Conservation (phyloP, 2,329 filamentous ascomycete genomes). For the Shiraia sp. region DNA sequence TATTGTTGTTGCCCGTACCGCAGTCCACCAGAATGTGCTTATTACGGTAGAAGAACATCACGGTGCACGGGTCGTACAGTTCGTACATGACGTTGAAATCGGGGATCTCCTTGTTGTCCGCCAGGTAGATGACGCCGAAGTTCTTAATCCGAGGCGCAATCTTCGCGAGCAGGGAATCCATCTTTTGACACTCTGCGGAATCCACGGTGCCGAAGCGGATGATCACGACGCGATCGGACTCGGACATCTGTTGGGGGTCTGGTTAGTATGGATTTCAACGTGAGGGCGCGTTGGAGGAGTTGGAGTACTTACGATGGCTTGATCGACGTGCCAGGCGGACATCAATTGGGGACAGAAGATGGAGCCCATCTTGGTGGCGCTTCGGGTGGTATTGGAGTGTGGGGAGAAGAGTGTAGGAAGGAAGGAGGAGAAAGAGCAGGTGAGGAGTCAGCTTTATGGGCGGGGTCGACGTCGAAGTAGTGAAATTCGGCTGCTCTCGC, state of each 20-base stretch:
- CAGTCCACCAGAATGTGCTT: constrained; percentile 30
- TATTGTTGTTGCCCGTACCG: constrained; percentile 94
- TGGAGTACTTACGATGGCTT: too few species aligned
- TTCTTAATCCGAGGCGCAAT: constrained; percentile 67
- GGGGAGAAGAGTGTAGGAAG: background rate
- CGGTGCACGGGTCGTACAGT: constrained; percentile 83
- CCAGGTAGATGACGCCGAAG: constrained; percentile 81
- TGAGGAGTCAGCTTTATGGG: background rate
- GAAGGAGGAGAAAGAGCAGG: background rate
- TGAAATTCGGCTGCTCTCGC: background rate
- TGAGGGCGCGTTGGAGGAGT: too few species aligned
- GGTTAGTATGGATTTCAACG: too few species aligned
- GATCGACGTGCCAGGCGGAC: constrained; percentile 95
- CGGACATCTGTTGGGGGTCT: too few species aligned
- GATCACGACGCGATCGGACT: constrained; percentile 85
- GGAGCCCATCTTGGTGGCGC: constrained; percentile 63
- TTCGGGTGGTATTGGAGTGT: too few species aligned
- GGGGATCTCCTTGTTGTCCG: constrained; percentile 76
- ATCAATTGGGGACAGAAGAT: constrained; percentile 86
- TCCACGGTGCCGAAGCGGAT: constrained; percentile 87
- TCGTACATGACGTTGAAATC: constrained; percentile 96
- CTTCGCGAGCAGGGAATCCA: constrained; percentile 20
- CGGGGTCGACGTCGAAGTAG: background rate
- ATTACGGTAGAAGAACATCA: constrained; percentile 88
- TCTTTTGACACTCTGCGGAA: constrained; percentile 64